Conservation (phyloP, 2,329 filamentous ascomycete species). For the Shiraia sp. region DNA sequence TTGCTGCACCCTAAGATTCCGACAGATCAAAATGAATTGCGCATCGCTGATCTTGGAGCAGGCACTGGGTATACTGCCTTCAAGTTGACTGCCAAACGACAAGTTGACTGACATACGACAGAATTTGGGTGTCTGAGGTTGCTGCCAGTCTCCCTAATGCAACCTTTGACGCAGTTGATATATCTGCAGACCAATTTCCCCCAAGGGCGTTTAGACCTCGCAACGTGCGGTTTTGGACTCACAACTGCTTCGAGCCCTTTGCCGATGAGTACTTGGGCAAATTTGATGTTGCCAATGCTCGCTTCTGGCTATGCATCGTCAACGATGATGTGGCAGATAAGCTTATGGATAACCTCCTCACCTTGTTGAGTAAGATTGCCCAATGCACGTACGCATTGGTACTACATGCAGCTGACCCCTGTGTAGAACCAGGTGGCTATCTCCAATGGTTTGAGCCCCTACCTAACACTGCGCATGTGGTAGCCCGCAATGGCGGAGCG, state of each 20-base stretch:
- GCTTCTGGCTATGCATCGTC: conserved; percentile 31
- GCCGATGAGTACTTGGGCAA: conserved; percentile 26
- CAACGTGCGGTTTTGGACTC: conserved; percentile 21
- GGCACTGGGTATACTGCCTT: conserved; percentile 10
- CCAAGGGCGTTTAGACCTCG: not conserved
- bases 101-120: not conserved
- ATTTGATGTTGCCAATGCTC: conserved; percentile 39
- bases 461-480: conserved; percentile 2
- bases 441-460: conserved; percentile 15
- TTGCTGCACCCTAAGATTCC: conserved; percentile 12
- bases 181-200: conserved; percentile 35
- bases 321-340: conserved; percentile 22
- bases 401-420: not conserved
- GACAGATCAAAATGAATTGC: conserved; percentile 1
- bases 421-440: conserved; percentile 14
- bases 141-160: conserved; percentile 4
- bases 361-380: conserved; percentile 29
- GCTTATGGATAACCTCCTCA: conserved; percentile 28
- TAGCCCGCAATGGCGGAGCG: not conserved
- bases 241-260: conserved; percentile 32
- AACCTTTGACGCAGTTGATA: conserved; percentile 25
- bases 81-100: too few relatives aligned
- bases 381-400: too few relatives aligned
- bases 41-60: conserved; percentile 12
- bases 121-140: conserved; percentile 10